Base-by-base conservation (phyloP, 2,329 filamentous ascomycete species). In the Fusarium siculi region DNA sequence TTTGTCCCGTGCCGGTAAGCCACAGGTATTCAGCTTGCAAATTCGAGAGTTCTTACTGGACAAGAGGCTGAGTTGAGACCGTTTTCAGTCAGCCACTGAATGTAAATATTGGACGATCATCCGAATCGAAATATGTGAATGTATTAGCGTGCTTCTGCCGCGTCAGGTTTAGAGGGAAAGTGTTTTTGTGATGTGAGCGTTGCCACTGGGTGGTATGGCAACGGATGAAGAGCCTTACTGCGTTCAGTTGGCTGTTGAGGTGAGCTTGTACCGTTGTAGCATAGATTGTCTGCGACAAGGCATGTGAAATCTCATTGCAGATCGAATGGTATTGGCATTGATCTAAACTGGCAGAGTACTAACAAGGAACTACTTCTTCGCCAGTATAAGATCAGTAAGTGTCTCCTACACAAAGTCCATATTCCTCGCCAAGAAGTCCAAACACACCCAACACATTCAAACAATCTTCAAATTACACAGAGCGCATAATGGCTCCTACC, bases 21-120 rank as follows among this genome's bases (percentile, higher is more conserved):
- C 53, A 23, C 21, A 34, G 2, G 14, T 2, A 7, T 23, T 67
- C 52, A 52, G 39, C 25, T 52, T 46, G 32, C 7, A n/a, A 32
- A 56, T 46, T 36, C 21, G 12, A 23, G 5, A 3, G 2, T 9
- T 7, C 12, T 56, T 5, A 49, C 14, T 40, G 36, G 53, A 42
- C 18, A n/a, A 19, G 23, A 49, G 14, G 21, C 6, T 1, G 32
- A 21, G 11, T 1, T 30, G 19, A 10, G 21, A 16, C 14, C 8
- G 30, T 34, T 32, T 63, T 44, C 55, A 64, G 43, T 32, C 37
- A 61, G 55, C 55, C 55, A 61, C 55, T 15, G 12, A 37, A 9
- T 4, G 5, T 5, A 19, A 6, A 21, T 46, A 39, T 32, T 21
- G 25, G 15, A 5, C 2, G 15, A 59, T 60, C 12, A 18, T 25